Evolutionary conservation across 176 grass and related monocot species (phyloP).

Genomic region (Ensete glaucum): DNA sequence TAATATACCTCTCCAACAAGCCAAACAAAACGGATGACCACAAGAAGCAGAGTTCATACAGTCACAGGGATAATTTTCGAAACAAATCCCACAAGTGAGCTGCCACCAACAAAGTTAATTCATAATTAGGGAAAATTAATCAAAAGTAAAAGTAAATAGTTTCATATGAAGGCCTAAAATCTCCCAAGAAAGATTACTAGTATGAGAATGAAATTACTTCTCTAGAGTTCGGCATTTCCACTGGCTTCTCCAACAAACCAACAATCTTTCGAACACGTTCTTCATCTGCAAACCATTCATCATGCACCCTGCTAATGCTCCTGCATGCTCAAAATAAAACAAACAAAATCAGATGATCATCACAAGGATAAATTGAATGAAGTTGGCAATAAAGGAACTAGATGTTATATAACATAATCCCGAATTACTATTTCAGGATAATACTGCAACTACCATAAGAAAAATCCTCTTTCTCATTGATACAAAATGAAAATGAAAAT

Average conservation of each 20-base stretch:
- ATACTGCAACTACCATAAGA: background rate
- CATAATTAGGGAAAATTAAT: conserved; percentile 10
- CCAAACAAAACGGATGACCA: conserved; percentile 67
- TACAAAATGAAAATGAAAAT: conserved; percentile 1
- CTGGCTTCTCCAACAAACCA: conserved; percentile 51
- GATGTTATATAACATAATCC: background rate
- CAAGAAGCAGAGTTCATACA: conserved; percentile 53
- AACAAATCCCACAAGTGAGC: conserved; percentile 93
- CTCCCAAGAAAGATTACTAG: background rate
- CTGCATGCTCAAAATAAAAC: conserved; percentile 22
- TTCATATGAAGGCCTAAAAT: background rate
- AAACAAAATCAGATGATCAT: background rate
- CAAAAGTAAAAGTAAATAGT: conserved; percentile 12
- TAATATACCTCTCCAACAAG: conserved; percentile 70
- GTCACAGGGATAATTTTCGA: conserved; percentile 48
- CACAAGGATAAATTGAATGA: background rate
- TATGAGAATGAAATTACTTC: conserved; percentile 31
- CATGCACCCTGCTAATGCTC: conserved; percentile 55
- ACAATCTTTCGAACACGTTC: conserved; percentile 48
- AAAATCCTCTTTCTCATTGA: background rate
- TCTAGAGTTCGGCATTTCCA: conserved; percentile 17
- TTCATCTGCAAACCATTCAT: conserved; percentile 88
- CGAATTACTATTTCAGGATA: background rate
- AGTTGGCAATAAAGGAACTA: background rate
- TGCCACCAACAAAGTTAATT: conserved; percentile 39